Base-by-base conservation (phyloP, 441 rosid genomes). In the Macaranga tanarius region DNA sequence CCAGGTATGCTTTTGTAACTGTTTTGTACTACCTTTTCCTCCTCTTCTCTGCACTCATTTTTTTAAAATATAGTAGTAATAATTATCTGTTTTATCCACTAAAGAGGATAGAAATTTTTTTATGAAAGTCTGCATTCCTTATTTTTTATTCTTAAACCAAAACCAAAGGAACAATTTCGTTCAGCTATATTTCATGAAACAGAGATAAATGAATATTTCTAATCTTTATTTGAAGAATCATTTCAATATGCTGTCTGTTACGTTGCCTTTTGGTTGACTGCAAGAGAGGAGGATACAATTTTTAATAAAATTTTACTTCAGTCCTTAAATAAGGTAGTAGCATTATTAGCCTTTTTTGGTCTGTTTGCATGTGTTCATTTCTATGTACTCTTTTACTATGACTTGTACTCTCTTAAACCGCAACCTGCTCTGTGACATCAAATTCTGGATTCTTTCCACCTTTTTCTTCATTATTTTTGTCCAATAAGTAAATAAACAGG, bases 1-100 rank as follows among this genome's bases (percentile, higher is more conserved):
- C 74, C 84, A 73, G 96, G 99, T 95, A 85, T 79, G 81, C 67
- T 66, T 66, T 34, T 72, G 25, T 58, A 9, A 69, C n/a, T 5
- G 11, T 28, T 34, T 64, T 62, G 15, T 45, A 4, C 4, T 26
- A 9, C 25, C 58, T 10, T 12, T 15, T 12, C 15, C 34, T 19
- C 2, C 54, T 16, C 17, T 11, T 22, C 16, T 1, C 45, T 19
- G n/a, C 17, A 4, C 6, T 67, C 23, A 42, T 55, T 47, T 28
- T 26, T 26, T 55, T 20, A 3, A 2, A 16, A 11, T 4, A 6
- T 4, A 17, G 1, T 11, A 11, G 6, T 23, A 11, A 2, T 17
- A 5, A 40, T 71, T 9, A 50, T 31, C 62, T 55, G 9, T 10
- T 40, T 62, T 40, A 28, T 42, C 61, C 16, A 44, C n/a, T 50